Percentiles rank a stretch among this genome's conserved stretches.
Conservation (phyloP, 2,329 filamentous ascomycete genomes). For the Aspergillus sp. region DNA sequence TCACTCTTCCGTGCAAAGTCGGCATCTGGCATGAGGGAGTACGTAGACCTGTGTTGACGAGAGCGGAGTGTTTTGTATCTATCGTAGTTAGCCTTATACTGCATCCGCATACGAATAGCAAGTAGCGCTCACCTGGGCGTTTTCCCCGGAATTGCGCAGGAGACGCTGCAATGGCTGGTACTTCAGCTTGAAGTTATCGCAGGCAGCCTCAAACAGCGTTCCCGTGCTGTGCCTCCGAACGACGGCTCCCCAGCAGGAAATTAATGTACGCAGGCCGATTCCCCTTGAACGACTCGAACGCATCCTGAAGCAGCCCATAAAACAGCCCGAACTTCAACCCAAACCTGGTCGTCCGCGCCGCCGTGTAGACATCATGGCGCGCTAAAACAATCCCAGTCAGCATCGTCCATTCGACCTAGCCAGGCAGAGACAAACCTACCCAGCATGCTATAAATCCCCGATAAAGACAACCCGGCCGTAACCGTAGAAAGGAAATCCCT, state of each 20-base stretch:
- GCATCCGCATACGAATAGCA: too few relatives aligned
- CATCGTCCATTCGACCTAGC: slow-evolving; percentile 1
- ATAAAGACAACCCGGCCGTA: slow-evolving; percentile 71
- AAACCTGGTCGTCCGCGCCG: slow-evolving; percentile 67
- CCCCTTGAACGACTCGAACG: slow-evolving; percentile 58
- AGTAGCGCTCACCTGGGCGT: too few relatives aligned
- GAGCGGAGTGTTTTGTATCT: too few relatives aligned
- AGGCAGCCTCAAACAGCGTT: slow-evolving; percentile 10
- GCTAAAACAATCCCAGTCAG: slow-evolving; percentile 42
- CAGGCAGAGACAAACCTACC: slow-evolving; percentile 47
- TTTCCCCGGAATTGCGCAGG: too few relatives aligned
- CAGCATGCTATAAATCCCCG: slow-evolving; percentile 78
- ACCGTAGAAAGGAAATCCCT: slow-evolving; percentile 74
- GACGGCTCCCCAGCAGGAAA: slow-evolving; percentile 46
- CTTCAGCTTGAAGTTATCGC: too few relatives aligned
- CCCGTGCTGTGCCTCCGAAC: slow-evolving; percentile 12
- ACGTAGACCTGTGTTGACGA: too few relatives aligned
- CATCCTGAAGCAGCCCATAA: slow-evolving; percentile 76
- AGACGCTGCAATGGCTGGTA: too few relatives aligned
- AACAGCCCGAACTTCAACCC: slow-evolving; percentile 68
- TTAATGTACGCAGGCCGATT: slow-evolving; percentile 67
- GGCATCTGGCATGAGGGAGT: too few relatives aligned
- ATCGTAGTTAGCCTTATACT: too few relatives aligned
- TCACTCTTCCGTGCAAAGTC: too few relatives aligned
- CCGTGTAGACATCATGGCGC: slow-evolving; percentile 66